Conservation (phyloP, 2,329 filamentous ascomycete genomes). For the Colletotrichum caudatum region DNA sequence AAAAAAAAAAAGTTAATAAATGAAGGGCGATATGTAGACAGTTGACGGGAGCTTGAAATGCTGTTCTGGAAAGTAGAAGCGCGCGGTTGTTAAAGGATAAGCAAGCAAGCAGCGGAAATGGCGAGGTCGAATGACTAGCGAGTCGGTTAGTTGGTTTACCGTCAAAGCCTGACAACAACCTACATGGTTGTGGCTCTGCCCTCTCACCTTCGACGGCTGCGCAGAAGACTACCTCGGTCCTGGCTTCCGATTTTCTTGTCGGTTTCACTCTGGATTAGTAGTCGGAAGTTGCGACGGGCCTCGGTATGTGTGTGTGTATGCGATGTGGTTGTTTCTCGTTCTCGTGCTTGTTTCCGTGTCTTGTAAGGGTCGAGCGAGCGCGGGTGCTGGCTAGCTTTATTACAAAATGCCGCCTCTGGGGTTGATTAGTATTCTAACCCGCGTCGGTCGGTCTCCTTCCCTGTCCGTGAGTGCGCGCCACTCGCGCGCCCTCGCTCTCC, state of each 20-base stretch:
- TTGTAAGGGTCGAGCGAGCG: background rate
- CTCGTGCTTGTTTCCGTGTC: background rate
- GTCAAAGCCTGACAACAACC: background rate
- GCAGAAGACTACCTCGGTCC: background rate
- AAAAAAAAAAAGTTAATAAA: background rate
- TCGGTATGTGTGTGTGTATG: background rate
- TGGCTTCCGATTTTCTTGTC: background rate
- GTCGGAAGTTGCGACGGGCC: background rate
- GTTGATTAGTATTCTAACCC: conserved; percentile 1
- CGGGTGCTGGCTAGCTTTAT: background rate
- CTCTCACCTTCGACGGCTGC: no score
- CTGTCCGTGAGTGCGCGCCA: background rate
- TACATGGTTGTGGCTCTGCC: background rate
- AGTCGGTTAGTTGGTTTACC: background rate
- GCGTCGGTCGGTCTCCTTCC: background rate
- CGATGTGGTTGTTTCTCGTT: background rate
- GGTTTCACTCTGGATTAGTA: background rate
- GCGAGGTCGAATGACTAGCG: background rate
- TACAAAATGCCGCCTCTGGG: background rate
- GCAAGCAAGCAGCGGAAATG: background rate
- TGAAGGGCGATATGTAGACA: no score
- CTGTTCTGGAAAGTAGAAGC: background rate
- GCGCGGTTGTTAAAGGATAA: background rate
- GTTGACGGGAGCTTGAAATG: background rate
- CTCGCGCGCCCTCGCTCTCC: background rate